phyloP scores from a whole-genome alignment of 2,329 filamentous ascomycete genomes.

The Didymella lethalis region DNA sequence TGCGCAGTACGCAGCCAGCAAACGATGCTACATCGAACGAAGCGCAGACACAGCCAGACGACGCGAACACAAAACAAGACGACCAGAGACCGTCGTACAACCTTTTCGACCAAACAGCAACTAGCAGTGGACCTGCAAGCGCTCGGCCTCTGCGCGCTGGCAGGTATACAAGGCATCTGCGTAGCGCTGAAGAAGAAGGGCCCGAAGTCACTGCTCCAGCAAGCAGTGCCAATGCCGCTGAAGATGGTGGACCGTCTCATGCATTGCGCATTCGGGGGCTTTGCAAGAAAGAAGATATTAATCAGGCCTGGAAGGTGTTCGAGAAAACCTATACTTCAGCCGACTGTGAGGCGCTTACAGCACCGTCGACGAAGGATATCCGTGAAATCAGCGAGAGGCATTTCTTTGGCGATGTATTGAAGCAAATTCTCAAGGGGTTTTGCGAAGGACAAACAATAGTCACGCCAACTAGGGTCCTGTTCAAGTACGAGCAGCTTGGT shows the following conservation, averaged over 20 bases:
- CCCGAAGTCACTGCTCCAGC: neutral
- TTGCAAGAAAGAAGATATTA: slow-evolving; percentile 17
- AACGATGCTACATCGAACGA: slow-evolving; percentile 21
- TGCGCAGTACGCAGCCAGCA: slow-evolving; percentile 26
- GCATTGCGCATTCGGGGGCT: slow-evolving; percentile 16
- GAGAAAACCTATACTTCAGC: slow-evolving; percentile 37
- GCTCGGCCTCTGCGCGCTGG: slow-evolving; percentile 6
- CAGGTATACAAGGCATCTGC: slow-evolving; percentile 32
- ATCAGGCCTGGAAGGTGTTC: slow-evolving; percentile 43
- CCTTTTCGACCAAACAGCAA: slow-evolving; percentile 8
- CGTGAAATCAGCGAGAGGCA: slow-evolving; percentile 25
- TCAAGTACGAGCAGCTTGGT: slow-evolving; percentile 42
- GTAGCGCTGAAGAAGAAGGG: neutral
- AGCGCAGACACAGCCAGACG: slow-evolving; percentile 12
- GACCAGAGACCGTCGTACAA: slow-evolving; percentile 8
- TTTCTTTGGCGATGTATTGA: slow-evolving; percentile 37
- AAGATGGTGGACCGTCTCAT: slow-evolving; percentile 1
- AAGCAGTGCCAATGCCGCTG: neutral
- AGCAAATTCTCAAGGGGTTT: slow-evolving; percentile 26
- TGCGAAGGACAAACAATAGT: slow-evolving; percentile 23
- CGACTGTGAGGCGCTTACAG: slow-evolving; percentile 40
- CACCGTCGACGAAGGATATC: slow-evolving; percentile 33
- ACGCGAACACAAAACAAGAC: neutral
- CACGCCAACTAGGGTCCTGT: slow-evolving; percentile 38
- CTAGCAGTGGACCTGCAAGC: neutral